phyloP scores from a whole-genome alignment of 176 grass and related monocot species.

The Pharus latifolius region DNA sequence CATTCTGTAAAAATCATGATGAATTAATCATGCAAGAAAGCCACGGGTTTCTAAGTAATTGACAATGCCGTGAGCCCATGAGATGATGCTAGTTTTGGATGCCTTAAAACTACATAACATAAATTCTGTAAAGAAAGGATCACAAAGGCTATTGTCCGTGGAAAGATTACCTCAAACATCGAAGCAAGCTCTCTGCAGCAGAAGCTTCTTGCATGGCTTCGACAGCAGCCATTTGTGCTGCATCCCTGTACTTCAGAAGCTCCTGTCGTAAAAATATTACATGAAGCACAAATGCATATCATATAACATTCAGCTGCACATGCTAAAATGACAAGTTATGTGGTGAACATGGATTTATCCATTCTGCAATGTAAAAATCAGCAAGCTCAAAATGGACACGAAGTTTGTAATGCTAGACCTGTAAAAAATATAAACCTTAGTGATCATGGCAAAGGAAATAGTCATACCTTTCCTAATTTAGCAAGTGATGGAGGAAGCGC shows the following conservation, averaged over 20 bases:
- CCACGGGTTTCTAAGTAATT: too few relatives aligned
- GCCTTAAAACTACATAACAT: background rate
- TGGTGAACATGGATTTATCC: background rate
- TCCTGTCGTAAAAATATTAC: constrained; percentile 49
- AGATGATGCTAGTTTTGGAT: background rate
- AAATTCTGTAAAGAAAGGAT: background rate
- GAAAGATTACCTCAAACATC: constrained; percentile 77
- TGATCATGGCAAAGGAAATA: background rate
- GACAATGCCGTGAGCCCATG: background rate
- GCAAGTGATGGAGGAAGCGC: constrained; percentile 51
- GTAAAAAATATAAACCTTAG: background rate
- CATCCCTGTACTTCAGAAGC: constrained; percentile 79
- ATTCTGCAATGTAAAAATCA: background rate
- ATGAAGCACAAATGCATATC: background rate
- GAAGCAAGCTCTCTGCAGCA: constrained; percentile 82
- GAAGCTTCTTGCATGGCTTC: constrained; percentile 95
- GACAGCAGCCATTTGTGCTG: constrained; percentile 78
- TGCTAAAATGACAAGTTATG: background rate
- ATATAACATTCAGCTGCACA: background rate
- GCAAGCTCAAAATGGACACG: background rate
- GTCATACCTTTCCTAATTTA: too few relatives aligned
- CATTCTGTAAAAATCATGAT: too few relatives aligned
- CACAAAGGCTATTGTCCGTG: background rate
- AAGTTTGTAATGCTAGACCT: background rate
- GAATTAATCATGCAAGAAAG: too few relatives aligned